Base-by-base conservation (phyloP, 441 rosid genomes). In the Aleurites moluccanus region DNA sequence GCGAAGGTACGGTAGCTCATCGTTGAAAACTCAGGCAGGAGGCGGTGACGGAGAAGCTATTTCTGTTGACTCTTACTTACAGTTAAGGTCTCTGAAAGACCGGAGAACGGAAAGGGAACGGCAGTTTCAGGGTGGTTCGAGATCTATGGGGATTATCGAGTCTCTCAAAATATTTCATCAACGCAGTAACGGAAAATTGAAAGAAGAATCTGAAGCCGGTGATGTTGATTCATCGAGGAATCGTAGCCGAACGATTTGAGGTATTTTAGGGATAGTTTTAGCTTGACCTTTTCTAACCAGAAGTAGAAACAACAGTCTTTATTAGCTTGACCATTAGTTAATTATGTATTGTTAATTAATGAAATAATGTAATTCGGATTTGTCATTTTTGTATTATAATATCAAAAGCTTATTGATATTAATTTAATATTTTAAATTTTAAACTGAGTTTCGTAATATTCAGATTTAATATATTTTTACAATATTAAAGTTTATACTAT, bases 191-290 rank as follows among this genome's bases (percentile, higher is more conserved):
- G 27, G 66, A 14, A 45, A 69, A 33, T 44, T 45, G 27, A 49
- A 53, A 10, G 73, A 30, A 38, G 59, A 61, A 40, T 40, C 57
- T 60, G 73, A 72, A 23, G 67, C 63, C 28, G 47, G 69, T 30
- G 73, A 70, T 56, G 70, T 21, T 10, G 49, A 63, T n/a, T 61
- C 55, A 21, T 50, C 27, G 62, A 57, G 9, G 67, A 61, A 55
- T 45, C 0, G n/a, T 61, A 74, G 80, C 78, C 83, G 84, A 65
- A 63, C 73, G 80, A 78, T 80, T 55, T 60, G 67, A 70, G 76
- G 45, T 30, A 33, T 69, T 70, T 20, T 55, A 42, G 50, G 33
- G 70, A 69, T 74, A 28, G 28, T 73, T 21, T 66, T 27, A 10
- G 57, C 42, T 64, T 75, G 74, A 69, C 77, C 57, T 27, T 55